Percentiles rank a stretch among this genome's conserved stretches.
These are phyloP conservation scores for Rhodotorula sp. DNA, from an alignment of 1,284 basidiomycete species.

Conservation along the genomic window DNA sequence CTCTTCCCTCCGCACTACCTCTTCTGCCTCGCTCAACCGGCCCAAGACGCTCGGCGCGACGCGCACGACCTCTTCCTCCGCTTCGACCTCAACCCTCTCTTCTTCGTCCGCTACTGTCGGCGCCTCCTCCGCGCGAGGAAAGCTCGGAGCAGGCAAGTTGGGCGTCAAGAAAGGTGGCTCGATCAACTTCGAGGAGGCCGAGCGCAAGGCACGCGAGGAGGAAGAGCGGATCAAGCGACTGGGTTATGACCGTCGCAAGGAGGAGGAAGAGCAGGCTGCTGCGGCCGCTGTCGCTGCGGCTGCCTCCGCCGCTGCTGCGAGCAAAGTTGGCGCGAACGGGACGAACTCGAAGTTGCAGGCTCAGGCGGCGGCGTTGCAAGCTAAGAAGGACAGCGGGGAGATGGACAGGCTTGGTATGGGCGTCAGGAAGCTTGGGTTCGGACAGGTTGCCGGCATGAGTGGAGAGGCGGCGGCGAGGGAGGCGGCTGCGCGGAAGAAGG, in stretches of 20 bases:
- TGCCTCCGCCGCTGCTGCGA: slow-evolving; percentile 44
- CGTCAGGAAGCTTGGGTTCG: slow-evolving; percentile 82
- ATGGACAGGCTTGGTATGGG: slow-evolving; percentile 70
- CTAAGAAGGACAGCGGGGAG: slow-evolving; percentile 49
- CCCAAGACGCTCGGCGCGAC: slow-evolving; percentile 47
- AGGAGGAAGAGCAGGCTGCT: slow-evolving; percentile 59
- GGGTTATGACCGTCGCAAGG: slow-evolving; percentile 78
- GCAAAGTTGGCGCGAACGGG: background rate
- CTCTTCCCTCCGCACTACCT: slow-evolving; percentile 49
- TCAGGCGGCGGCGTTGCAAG: slow-evolving; percentile 22
- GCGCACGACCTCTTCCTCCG: slow-evolving; percentile 40
- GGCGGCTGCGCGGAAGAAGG: slow-evolving; percentile 40
- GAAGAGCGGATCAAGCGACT: slow-evolving; percentile 83
- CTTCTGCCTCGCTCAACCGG: slow-evolving; percentile 56
- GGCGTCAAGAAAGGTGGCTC: slow-evolving; percentile 72
- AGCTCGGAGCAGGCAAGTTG: slow-evolving; percentile 58
- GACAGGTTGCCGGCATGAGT: slow-evolving; percentile 56
- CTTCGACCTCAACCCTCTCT: slow-evolving; percentile 13
- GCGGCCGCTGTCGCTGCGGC: slow-evolving; percentile 43
- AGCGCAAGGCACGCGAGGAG: slow-evolving; percentile 80
- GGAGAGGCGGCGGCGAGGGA: slow-evolving; percentile 43
- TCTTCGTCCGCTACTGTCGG: slow-evolving; percentile 29
- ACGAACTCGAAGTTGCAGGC: background rate
- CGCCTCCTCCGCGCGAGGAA: slow-evolving; percentile 55
- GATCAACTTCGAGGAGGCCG: slow-evolving; percentile 88